Evolutionary conservation across 345 rosid species (phyloP).

Genomic region (Syzygium jambos): DNA sequence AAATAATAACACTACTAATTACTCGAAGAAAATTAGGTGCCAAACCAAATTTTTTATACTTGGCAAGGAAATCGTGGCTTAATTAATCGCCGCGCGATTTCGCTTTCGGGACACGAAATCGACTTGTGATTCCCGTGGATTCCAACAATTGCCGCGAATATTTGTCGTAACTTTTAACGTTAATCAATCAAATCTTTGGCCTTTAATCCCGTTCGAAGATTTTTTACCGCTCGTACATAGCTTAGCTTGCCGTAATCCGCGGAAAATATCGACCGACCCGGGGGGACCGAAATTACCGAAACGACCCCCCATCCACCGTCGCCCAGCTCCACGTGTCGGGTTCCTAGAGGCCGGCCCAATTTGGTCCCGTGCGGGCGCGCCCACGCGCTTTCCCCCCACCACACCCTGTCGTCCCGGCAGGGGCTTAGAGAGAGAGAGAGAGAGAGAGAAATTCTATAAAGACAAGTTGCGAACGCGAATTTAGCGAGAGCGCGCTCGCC

Average conservation of each 20-base stretch:
- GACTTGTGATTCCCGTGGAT: neutral
- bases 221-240: neutral
- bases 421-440: neutral
- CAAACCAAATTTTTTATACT: neutral
- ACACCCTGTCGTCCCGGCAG: neutral
- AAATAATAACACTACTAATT: too few species aligned
- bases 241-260: neutral
- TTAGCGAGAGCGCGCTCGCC: neutral
- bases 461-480: neutral
- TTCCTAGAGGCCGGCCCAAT: neutral
- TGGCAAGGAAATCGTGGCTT: neutral
- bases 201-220: neutral
- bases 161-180: neutral
- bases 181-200: neutral
- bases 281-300: neutral
- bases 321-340: neutral
- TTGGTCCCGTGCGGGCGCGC: neutral
- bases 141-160: neutral
- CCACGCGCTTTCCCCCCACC: neutral
- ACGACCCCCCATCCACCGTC: neutral
- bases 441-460: slow-evolving; percentile 2
- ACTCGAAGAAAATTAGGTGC: neutral
- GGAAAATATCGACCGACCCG: neutral
- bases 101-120: neutral
- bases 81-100: neutral